Evolutionary conservation across 257 asterid species (phyloP).

Genomic region (Buddleja alternifolia): DNA sequence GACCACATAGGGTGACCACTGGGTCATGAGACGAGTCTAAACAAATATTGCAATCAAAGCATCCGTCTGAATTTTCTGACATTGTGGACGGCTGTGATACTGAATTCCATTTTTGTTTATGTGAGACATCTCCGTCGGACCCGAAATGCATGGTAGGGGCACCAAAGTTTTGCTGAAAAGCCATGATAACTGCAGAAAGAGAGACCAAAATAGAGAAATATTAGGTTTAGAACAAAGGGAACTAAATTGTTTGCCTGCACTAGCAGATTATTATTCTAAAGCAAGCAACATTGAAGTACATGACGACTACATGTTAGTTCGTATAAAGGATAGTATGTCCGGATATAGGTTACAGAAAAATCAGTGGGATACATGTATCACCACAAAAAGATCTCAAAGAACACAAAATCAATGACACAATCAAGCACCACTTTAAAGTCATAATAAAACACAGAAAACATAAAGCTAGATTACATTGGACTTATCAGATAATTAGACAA

Average conservation of each 20-base stretch:
- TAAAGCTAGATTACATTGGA: neutral
- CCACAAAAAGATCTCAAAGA: neutral
- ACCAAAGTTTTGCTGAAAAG: conserved; percentile 41
- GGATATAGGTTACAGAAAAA: neutral
- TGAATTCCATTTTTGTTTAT: conserved; percentile 43
- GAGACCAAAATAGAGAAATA: neutral
- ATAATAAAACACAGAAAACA: neutral
- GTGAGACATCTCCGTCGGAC: conserved; percentile 44
- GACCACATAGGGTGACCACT: conserved; percentile 79
- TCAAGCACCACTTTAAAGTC: conserved; percentile 19
- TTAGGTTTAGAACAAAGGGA: neutral
- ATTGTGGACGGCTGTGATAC: conserved; percentile 35
- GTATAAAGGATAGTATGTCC: neutral
- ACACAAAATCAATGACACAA: conserved; percentile 10
- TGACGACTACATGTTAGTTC: neutral
- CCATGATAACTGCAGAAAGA: conserved; percentile 57
- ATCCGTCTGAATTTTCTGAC: conserved; percentile 47
- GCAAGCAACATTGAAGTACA: neutral
- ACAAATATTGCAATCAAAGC: conserved; percentile 82
- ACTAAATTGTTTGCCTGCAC: neutral
- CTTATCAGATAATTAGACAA: conserved; percentile 7
- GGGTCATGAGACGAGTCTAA: conserved; percentile 74
- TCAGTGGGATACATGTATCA: neutral
- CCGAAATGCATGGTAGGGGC: conserved; percentile 37
- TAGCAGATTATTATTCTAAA: neutral